Conservation (phyloP, 2,329 filamentous ascomycete genomes). For the Karstenula rhodostoma region DNA sequence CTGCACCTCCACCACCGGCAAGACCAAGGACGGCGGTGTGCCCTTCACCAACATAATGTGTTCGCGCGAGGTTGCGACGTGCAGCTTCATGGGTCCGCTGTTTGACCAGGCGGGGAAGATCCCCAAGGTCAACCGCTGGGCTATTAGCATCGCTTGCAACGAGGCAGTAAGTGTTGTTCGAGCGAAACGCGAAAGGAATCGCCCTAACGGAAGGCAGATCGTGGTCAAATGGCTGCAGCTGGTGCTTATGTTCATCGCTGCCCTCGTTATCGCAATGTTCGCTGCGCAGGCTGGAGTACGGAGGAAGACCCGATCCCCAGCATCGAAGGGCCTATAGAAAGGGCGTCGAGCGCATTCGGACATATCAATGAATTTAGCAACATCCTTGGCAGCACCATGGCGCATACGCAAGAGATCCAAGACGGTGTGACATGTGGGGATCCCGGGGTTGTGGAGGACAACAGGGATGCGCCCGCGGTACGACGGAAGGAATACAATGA, state of each 20-base stretch:
- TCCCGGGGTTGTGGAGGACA: too few relatives aligned
- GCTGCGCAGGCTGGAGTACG: slow-evolving; percentile 32
- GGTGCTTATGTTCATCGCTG: slow-evolving; percentile 28
- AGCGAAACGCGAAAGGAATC: background rate
- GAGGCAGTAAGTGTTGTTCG: slow-evolving; percentile 31
- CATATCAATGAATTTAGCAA: background rate
- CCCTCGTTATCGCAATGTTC: slow-evolving; percentile 34
- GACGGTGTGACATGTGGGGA: background rate
- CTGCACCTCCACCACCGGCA: slow-evolving; percentile 31
- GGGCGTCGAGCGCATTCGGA: background rate
- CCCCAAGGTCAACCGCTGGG: slow-evolving; percentile 20
- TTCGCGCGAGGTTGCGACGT: slow-evolving; percentile 38
- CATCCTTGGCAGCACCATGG: background rate
- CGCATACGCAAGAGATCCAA: background rate
- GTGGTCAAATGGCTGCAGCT: slow-evolving; percentile 42
- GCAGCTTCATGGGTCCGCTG: slow-evolving; percentile 31
- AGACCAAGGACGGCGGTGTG: slow-evolving; percentile 26
- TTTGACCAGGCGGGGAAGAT: slow-evolving; percentile 16
- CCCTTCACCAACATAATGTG: slow-evolving; percentile 39
- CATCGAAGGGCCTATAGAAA: background rate
- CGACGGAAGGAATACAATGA: background rate
- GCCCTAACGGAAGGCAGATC: slow-evolving; percentile 20
- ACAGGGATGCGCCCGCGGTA: background rate
- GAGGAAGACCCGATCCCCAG: slow-evolving; percentile 24
- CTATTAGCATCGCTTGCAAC: slow-evolving; percentile 31